Percentiles rank a stretch among this genome's conserved stretches.
Evolutionary conservation across 768 basidiomycete genomes (phyloP).

Genomic region (Cystofilobasidium bisporidii): DNA sequence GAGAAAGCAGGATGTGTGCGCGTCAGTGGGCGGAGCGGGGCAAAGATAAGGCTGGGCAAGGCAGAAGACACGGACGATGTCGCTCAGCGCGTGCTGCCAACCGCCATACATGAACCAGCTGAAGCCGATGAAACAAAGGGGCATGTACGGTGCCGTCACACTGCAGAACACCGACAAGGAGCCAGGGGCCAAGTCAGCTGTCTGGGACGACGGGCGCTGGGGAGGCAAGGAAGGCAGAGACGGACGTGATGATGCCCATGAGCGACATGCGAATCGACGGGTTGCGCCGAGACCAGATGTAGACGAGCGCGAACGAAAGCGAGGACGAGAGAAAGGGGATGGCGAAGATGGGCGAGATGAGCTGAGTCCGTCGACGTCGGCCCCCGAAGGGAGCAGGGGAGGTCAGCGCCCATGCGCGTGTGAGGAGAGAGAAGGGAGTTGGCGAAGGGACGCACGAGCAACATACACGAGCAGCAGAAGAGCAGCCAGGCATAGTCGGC

Average conservation of each 20-base stretch:
- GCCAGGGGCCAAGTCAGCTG: not conserved
- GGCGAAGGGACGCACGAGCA: constrained; percentile 78
- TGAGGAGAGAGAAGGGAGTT: not conserved
- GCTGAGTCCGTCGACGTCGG: too few relatives aligned
- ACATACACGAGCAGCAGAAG: constrained; percentile 67
- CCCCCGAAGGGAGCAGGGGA: too few relatives aligned
- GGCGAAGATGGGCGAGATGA: constrained; percentile 58
- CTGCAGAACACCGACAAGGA: constrained; percentile 26
- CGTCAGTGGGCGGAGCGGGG: constrained; percentile 25
- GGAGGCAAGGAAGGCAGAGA: not conserved
- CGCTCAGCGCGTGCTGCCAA: constrained; percentile 53
- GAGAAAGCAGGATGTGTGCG: constrained; percentile 28
- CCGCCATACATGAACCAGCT: constrained; percentile 42
- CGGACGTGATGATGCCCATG: constrained; percentile 73
- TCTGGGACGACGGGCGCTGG: too few relatives aligned
- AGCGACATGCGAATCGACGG: constrained; percentile 91
- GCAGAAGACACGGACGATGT: constrained; percentile 69
- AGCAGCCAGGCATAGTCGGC: constrained; percentile 97
- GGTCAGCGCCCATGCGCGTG: not conserved
- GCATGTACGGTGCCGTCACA: constrained; percentile 90
- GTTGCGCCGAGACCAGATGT: constrained; percentile 92
- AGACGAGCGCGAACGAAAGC: constrained; percentile 83
- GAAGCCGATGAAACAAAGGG: constrained; percentile 78
- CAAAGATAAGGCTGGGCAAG: not conserved
- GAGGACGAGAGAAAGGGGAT: constrained; percentile 88